These are phyloP conservation scores for Candida nitratophila DNA, from an alignment of 805 yeast genomes.

Conservation along the genomic window DNA sequence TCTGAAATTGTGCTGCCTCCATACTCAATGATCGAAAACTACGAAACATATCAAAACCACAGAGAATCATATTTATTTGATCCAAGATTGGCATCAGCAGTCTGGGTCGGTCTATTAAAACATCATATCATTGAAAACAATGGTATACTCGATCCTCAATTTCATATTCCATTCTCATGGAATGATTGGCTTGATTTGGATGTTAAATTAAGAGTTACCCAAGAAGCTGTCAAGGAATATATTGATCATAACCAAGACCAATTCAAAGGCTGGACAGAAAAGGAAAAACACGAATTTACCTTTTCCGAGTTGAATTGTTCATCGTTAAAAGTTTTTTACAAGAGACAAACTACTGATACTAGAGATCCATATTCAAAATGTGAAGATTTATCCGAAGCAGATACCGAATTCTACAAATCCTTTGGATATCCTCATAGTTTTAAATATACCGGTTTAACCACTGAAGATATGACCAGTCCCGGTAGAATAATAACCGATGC, in stretches of 20 bases:
- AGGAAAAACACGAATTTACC: slow-evolving; percentile 2
- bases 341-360: neutral
- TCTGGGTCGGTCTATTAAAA: slow-evolving; percentile 17
- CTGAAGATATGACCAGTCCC: slow-evolving; percentile 10
- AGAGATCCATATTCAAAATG: slow-evolving; percentile 4
- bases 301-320: slow-evolving; percentile 12
- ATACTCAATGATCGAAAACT: slow-evolving; percentile 13
- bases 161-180: slow-evolving; percentile 28
- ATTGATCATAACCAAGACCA: neutral
- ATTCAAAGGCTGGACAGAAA: slow-evolving; percentile 2
- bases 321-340: slow-evolving; percentile 8
- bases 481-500: slow-evolving; percentile 25
- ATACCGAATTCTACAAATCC: neutral
- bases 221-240: slow-evolving; percentile 1
- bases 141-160: slow-evolving; percentile 14
- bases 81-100: slow-evolving; percentile 26
- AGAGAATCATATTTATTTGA: slow-evolving; percentile 14
- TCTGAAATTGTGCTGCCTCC: slow-evolving; percentile 60
- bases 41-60: too few species aligned
- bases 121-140: slow-evolving; percentile 10
- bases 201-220: slow-evolving; percentile 10
- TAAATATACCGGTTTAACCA: slow-evolving; percentile 11
- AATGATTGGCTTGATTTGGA: slow-evolving; percentile 22
- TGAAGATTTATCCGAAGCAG: slow-evolving; percentile 7
- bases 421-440: slow-evolving; percentile 14